A percentile compares a stretch with the other conserved stretches of the same genome.
Evolutionary conservation across 768 basidiomycete species (phyloP).

Genomic region (Boletus patriciae): DNA sequence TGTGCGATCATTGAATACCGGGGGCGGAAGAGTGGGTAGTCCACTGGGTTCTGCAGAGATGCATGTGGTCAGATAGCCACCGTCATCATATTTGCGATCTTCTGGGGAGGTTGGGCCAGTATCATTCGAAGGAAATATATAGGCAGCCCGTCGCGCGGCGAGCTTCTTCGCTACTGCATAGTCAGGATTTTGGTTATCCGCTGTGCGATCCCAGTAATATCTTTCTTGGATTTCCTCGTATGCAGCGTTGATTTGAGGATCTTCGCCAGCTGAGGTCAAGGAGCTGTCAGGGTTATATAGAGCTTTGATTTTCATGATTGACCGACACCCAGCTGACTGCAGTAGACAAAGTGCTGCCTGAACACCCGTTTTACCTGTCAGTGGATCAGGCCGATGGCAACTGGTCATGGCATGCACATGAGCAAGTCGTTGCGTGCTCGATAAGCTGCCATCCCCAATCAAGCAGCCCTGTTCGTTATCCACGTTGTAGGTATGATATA

Average conservation of each 20-base stretch:
- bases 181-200: too few relatives aligned
- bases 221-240: neutral
- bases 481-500: neutral
- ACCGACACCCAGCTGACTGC: slow-evolving; percentile 21
- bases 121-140: neutral
- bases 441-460: neutral
- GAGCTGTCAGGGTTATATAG: neutral
- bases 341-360: neutral
- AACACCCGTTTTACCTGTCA: too few relatives aligned
- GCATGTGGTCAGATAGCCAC: too few relatives aligned
- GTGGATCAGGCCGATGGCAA: neutral
- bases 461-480: neutral
- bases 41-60: neutral
- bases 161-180: too few relatives aligned
- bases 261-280: neutral
- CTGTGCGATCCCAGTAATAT: neutral
- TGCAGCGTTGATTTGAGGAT: neutral
- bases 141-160: neutral
- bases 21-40: neutral
- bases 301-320: slow-evolving; percentile 36
- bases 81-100: neutral
- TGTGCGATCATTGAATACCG: neutral
- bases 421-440: neutral
- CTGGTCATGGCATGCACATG: neutral
- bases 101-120: neutral